Evolutionary conservation across 2,329 filamentous ascomycete species (phyloP), one percentile per base, ranked within the genome.

Genomic region (Alternaria rosae): DNA sequence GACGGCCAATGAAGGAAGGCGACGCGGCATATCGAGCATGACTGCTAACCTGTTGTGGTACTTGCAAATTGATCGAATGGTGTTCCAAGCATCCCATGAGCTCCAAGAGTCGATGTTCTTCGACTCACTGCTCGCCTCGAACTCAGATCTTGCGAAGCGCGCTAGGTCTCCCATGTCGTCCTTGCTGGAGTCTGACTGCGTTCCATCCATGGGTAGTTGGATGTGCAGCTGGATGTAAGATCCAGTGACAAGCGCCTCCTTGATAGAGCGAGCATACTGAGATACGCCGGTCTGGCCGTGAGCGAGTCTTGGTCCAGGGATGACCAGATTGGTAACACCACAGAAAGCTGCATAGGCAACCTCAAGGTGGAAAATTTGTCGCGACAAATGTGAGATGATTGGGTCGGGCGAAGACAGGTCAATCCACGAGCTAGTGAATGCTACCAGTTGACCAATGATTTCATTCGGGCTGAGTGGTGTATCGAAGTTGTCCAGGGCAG

Each of bases 271-370:
- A 32, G 92, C 92, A 83, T 93, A 99, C 72, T 93, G 92, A 0
- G 90, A 81, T 73, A 84, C 86, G 15, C 85, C 84, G 56, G 83
- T 80, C 43, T 84, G 85, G 59, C 85, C 85, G 59, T 87, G 84
- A 67, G 90, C 87, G 13, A 88, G 81, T 66, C 87, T 86, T 4
- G 95, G 95, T 0, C 93, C 93, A 2, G 91, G 89, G 28, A 99
- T 84, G 53, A 98, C 83, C 61, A 98, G 85, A 79, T 91, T 96
- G 58, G 89, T 89, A 50, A 95, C 87, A 35, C 96, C 96, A 74
- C 93, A 97, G 81, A 98, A 99, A 65, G 93, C 94, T 66, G 96
- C 95, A 81, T 97, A 99, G 51, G 93, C 92, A 50, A 98, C 87
- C 78, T 99, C 95, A 41, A 97, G 85, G 76, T 93, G 93, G 66